Conservation (phyloP, 495 filamentous ascomycete species). For the Aspergillus sclerotiicarbonarius region DNA sequence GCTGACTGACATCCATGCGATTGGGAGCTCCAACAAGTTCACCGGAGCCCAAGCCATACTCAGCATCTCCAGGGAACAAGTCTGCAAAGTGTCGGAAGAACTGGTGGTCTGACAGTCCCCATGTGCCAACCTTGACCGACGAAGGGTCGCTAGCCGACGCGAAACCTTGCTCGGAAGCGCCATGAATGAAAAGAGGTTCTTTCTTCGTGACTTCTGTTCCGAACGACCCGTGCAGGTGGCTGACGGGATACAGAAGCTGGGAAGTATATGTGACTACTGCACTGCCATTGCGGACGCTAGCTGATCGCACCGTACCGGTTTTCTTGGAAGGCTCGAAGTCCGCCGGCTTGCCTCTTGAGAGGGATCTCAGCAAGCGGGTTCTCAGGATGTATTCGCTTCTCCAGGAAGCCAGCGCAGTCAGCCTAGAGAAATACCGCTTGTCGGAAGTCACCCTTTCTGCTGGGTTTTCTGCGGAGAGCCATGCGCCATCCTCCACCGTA, state of each 20-base stretch:
- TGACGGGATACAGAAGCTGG: slow-evolving; percentile 70
- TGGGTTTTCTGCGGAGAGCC: slow-evolving; percentile 23
- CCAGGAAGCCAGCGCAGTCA: slow-evolving; percentile 82
- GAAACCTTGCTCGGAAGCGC: slow-evolving; percentile 69
- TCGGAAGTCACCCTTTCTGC: slow-evolving; percentile 58
- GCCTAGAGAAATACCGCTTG: slow-evolving; percentile 70
- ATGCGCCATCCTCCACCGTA: slow-evolving; percentile 32
- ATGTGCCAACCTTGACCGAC: slow-evolving; percentile 74
- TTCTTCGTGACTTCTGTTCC: slow-evolving; percentile 60
- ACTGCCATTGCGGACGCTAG: slow-evolving; percentile 51
- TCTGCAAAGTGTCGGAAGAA: slow-evolving; percentile 74
- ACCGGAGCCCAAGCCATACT: slow-evolving; percentile 75
- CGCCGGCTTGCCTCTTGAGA: slow-evolving; percentile 72
- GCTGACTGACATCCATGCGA: slow-evolving; percentile 83
- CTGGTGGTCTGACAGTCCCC: slow-evolving; percentile 75
- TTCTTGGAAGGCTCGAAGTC: slow-evolving; percentile 53
- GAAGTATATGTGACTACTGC: slow-evolving; percentile 77
- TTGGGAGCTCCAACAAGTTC: slow-evolving; percentile 75
- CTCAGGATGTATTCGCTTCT: slow-evolving; percentile 87
- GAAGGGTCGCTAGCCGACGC: slow-evolving; percentile 74
- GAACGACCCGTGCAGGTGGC: slow-evolving; percentile 73
- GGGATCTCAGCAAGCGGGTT: slow-evolving; percentile 77
- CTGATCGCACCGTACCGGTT: slow-evolving; percentile 45
- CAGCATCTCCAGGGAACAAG: slow-evolving; percentile 66
- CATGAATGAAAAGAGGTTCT: slow-evolving; percentile 75